Conservation (phyloP, 2,329 filamentous ascomycete species). For the Fonsecaea nubica region DNA sequence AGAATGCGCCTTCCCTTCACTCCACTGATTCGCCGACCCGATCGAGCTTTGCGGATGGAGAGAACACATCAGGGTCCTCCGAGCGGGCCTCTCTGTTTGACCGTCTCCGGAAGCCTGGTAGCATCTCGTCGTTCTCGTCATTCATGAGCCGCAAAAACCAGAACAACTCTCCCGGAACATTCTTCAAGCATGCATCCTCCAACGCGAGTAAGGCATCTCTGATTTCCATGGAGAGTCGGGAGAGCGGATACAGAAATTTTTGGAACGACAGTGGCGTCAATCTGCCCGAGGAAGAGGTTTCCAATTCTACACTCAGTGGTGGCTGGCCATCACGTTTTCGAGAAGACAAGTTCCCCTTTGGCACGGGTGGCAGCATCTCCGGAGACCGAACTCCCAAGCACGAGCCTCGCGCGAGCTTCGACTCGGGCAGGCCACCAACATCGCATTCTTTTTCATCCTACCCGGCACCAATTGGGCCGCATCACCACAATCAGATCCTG, state of each 20-base stretch:
- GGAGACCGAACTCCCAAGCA: slow-evolving; percentile 86
- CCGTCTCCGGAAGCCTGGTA: slow-evolving; percentile 90
- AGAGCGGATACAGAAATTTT: slow-evolving; percentile 93
- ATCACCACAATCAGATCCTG: slow-evolving; percentile 47
- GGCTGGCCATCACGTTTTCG: slow-evolving; percentile 59
- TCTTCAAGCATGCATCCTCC: slow-evolving; percentile 90
- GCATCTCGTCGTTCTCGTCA: slow-evolving; percentile 93
- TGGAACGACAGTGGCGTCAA: slow-evolving; percentile 99
- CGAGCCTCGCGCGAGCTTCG: slow-evolving; percentile 80
- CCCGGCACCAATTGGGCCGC: slow-evolving; percentile 86
- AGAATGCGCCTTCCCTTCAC: slow-evolving; percentile 82
- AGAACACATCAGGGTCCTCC: slow-evolving; percentile 60
- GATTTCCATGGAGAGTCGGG: slow-evolving; percentile 92
- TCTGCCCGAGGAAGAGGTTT: slow-evolving; percentile 80
- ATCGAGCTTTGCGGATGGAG: slow-evolving; percentile 78
- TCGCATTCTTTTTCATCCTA: slow-evolving; percentile 98
- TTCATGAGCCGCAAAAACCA: slow-evolving; percentile 97
- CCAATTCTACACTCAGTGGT: slow-evolving; percentile 65
- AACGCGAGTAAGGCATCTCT: slow-evolving; percentile 94
- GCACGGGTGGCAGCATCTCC: slow-evolving; percentile 56
- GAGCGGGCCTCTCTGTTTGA: slow-evolving; percentile 87
- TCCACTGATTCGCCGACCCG: slow-evolving; percentile 89
- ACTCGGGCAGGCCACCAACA: slow-evolving; percentile 90
- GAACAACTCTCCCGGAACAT: slow-evolving; percentile 79
- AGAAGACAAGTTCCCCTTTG: slow-evolving; percentile 72